Percentiles rank a stretch among this genome's conserved stretches.
These are phyloP conservation scores for Phoenix roebelenii DNA, from an alignment of 176 grass and related monocot species.

Conservation along the genomic window DNA sequence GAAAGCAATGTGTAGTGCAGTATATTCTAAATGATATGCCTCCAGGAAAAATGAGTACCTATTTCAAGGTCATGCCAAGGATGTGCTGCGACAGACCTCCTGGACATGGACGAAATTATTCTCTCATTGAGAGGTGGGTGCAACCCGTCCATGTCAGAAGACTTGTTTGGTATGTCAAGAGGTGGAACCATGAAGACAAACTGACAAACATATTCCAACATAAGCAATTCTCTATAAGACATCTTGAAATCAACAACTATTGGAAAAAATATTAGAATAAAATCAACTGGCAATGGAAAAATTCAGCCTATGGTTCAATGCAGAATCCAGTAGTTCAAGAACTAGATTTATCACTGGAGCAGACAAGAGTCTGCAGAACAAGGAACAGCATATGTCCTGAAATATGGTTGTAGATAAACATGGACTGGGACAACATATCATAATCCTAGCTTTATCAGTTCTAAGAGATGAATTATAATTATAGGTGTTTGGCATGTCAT, in stretches of 20 bases:
- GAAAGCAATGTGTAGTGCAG: neutral
- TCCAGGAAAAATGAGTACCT: slow-evolving; percentile 28
- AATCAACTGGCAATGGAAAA: neutral
- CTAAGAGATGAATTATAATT: too few relatives aligned
- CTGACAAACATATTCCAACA: slow-evolving; percentile 19
- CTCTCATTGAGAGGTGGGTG: slow-evolving; percentile 68
- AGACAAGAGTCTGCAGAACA: too few relatives aligned
- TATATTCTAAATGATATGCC: neutral
- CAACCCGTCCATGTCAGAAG: slow-evolving; percentile 3
- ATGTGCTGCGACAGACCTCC: slow-evolving; percentile 74
- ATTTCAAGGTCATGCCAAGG: slow-evolving; percentile 99
- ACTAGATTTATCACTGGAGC: too few relatives aligned
- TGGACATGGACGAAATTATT: slow-evolving; percentile 68
- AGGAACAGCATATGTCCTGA: too few relatives aligned
- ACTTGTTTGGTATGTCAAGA: slow-evolving; percentile 36
- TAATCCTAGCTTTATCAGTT: too few relatives aligned
- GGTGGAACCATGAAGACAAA: slow-evolving; percentile 49
- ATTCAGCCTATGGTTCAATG: neutral
- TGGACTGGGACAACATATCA: too few relatives aligned
- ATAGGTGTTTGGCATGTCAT: too few relatives aligned
- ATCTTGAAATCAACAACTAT: neutral
- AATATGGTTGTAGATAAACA: too few relatives aligned
- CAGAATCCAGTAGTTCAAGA: too few relatives aligned
- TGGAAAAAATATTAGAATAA: neutral
- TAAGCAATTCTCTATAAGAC: neutral